Evolutionary conservation across 164 flowering plant genomes (phyloP), one percentile per base, ranked within the genome.

Genomic region (Magnolia kwangsiensis): DNA sequence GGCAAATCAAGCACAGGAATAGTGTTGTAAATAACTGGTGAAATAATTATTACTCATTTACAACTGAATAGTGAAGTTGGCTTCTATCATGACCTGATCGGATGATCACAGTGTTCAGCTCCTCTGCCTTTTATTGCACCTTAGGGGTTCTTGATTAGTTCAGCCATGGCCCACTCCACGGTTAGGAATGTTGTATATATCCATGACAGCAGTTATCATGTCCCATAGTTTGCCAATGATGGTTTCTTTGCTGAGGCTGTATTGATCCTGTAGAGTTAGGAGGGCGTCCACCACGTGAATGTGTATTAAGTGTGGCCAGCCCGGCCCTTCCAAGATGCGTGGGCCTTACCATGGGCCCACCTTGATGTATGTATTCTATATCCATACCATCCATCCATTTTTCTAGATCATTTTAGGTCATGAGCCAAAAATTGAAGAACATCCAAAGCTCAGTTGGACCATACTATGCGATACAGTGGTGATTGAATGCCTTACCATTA

Each of bases 181-280:
- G 85, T 58, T 21, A 24, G 1, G 27, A 24, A 85, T 83, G 6
- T 80, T 67, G 16, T 79, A 80, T 14, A 86, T 85, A 78, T 85
- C 86, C 86, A 80, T 82, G 7, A 86, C 88, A 4, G 85, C 88
- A 16, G 83, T 80, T 31, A 85, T 83, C 88, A 85, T 85, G 74
- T 85, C 88, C 87, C 83, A 78, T 3, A 81, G 83, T 20, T 79
- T 77, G 8, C 82, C 79, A 8, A 76, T 74, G 19, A 81, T 71
- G 4, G 82, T 80, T 37, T 76, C 82, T 1, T 76, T 76, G 65
- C 83, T 81, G 37, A 78, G 80, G 16, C 80, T 80, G 69, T 82
- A 82, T 73, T 80, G 10, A 14, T 82, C 77, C 51, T 80, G 75
- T 10, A 80, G 79, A 16, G 72, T 77, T 24, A 80, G 75, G 72